Conservation (phyloP, 352 stramenopile species). For the Phytophthora pinifolia region DNA sequence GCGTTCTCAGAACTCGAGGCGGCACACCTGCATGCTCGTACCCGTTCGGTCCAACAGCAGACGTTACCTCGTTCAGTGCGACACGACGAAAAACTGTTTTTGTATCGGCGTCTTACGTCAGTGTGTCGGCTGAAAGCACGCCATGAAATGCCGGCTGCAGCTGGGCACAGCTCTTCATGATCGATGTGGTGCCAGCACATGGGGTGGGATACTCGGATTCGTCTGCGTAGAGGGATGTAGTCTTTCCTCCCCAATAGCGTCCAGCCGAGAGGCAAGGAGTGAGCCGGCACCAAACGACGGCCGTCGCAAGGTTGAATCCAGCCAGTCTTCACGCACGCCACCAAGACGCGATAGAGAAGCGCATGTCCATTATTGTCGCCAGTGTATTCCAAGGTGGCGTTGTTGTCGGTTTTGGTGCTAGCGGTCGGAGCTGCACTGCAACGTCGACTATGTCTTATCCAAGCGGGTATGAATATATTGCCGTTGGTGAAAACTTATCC, state of each 20-base stretch:
- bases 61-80: slow-evolving; percentile 12
- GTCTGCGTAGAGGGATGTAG: not conserved
- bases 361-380: slow-evolving; percentile 5
- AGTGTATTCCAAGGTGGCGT: not conserved
- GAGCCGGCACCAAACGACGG: no score
- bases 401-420: slow-evolving; percentile 3
- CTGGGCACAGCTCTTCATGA: slow-evolving; percentile 17
- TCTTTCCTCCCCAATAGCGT: no score
- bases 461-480: not conserved
- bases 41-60: slow-evolving; percentile 10
- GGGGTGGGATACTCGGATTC: slow-evolving; percentile 2
- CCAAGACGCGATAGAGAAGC: slow-evolving; percentile 7
- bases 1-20: slow-evolving; percentile 20
- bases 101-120: slow-evolving; percentile 18
- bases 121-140: not conserved
- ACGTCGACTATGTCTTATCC: slow-evolving; percentile 5
- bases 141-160: not conserved
- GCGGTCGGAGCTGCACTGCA: slow-evolving; percentile 7
- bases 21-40: slow-evolving; percentile 17
- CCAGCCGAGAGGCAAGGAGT: no score
- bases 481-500: no score
- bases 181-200: slow-evolving; percentile 1
- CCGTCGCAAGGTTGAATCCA: not conserved
- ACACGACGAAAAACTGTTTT: slow-evolving; percentile 5
- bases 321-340: not conserved